Evolutionary conservation across 495 filamentous ascomycete species (phyloP).

Genomic region (Neurospora sp.): DNA sequence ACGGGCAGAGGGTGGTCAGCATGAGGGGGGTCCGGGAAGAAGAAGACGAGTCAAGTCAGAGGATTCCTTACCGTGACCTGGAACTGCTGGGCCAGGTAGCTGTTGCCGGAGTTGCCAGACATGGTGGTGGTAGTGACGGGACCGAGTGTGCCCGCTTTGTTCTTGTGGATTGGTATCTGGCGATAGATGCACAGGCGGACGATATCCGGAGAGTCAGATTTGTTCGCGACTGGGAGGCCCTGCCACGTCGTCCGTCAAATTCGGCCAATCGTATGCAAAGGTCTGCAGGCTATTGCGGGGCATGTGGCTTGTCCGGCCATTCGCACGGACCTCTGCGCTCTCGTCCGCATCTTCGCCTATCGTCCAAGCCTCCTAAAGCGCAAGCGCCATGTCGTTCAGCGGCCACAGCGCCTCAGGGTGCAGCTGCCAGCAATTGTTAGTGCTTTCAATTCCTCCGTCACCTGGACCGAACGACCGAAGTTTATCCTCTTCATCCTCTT

Average conservation of each 20-base stretch:
- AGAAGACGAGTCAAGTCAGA: neutral
- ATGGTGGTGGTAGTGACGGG: neutral
- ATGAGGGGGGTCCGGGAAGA: neutral
- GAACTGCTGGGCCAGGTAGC: slow-evolving; percentile 4
- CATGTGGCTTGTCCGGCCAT: neutral
- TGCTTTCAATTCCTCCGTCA: no score
- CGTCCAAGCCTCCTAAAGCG: slow-evolving; percentile 9
- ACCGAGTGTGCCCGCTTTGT: neutral
- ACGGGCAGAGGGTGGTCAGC: neutral
- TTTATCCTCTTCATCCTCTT: neutral
- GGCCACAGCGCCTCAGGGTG: neutral
- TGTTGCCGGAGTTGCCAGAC: neutral
- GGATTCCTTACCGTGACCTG: slow-evolving; percentile 1
- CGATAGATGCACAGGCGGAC: slow-evolving; percentile 1
- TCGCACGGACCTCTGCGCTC: neutral
- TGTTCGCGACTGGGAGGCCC: neutral
- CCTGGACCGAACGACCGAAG: no score
- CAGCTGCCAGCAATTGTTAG: no score
- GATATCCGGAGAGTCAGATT: slow-evolving; percentile 4
- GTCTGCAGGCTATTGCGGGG: neutral
- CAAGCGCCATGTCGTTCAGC: neutral
- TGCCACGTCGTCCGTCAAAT: neutral
- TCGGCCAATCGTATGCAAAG: neutral
- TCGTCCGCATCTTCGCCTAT: neutral
- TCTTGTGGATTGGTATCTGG: neutral